phyloP scores from a whole-genome alignment of 306 rosid species.

The Lathyrus aphaca region DNA sequence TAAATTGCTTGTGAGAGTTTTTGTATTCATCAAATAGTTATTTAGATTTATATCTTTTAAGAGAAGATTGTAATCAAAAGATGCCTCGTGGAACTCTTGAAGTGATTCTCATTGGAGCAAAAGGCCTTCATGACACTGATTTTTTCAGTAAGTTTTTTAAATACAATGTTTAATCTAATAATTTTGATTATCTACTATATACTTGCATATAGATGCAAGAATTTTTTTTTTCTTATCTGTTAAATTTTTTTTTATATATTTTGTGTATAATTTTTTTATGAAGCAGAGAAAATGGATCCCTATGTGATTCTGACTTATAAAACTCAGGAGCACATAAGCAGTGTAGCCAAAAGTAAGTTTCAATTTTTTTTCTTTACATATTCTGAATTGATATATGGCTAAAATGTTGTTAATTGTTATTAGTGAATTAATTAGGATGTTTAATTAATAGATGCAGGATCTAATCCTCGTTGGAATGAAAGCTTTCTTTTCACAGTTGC shows the following conservation, averaged over 20 bases:
- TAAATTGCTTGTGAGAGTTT: slow-evolving; percentile 5
- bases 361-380: neutral
- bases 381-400: neutral
- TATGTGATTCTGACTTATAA: slow-evolving; percentile 49
- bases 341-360: slow-evolving; percentile 42
- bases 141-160: slow-evolving; percentile 37
- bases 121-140: slow-evolving; percentile 39
- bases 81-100: slow-evolving; percentile 56
- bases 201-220: too few relatives aligned
- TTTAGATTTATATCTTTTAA: neutral
- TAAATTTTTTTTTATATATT: neutral
- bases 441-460: slow-evolving; percentile 41
- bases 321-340: slow-evolving; percentile 50
- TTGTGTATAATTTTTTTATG: neutral
- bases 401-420: neutral
- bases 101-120: slow-evolving; percentile 48
- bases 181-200: too few relatives aligned
- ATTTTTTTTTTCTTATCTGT: too few relatives aligned
- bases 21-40: neutral
- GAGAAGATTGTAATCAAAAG: slow-evolving; percentile 1
- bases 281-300: slow-evolving; percentile 50
- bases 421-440: neutral
- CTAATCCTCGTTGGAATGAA: slow-evolving; percentile 49
- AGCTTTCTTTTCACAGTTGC: slow-evolving; percentile 49
- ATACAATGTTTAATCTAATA: neutral